Evolutionary conservation across 768 basidiomycete genomes (phyloP).

Genomic region (Cantharellus anzutake): DNA sequence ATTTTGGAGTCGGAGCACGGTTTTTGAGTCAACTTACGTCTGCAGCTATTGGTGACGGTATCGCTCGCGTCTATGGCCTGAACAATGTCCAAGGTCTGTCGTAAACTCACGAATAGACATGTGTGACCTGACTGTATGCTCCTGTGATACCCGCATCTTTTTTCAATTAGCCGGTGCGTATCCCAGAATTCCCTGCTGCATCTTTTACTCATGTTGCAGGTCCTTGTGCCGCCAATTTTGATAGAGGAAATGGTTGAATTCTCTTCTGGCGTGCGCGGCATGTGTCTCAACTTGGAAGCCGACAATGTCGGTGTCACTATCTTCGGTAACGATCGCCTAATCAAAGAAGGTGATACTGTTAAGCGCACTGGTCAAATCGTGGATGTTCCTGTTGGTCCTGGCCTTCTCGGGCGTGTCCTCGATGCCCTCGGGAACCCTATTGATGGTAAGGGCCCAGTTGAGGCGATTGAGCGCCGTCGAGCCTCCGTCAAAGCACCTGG

Average conservation of each 20-base stretch:
- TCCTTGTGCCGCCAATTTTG: constrained; percentile 4
- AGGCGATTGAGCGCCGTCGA: constrained; percentile 84
- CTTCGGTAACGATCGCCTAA: constrained; percentile 94
- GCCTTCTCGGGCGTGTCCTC: constrained; percentile 95
- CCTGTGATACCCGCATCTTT: constrained; percentile 6
- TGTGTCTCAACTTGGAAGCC: constrained; percentile 99
- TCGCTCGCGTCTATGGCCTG: constrained; percentile 96
- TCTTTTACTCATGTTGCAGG: not conserved
- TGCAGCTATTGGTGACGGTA: constrained; percentile 97
- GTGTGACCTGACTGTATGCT: constrained; percentile 4
- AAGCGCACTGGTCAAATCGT: constrained; percentile 99
- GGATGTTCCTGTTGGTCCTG: constrained; percentile 96
- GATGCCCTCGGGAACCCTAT: constrained; percentile 99
- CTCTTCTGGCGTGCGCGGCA: constrained; percentile 98
- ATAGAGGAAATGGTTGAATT: constrained; percentile 99
- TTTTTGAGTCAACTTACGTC: constrained; percentile 1
- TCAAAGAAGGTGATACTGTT: constrained; percentile 99
- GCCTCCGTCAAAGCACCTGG: constrained; percentile 98
- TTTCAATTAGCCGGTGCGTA: constrained; percentile 11
- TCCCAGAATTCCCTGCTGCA: not conserved
- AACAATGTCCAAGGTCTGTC: constrained; percentile 85
- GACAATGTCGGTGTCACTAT: constrained; percentile 99
- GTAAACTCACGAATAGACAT: not conserved
- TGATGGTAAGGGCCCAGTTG: constrained; percentile 96
- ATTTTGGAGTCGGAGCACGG: constrained; percentile 10